Evolutionary conservation across 2,329 filamentous ascomycete species (phyloP).

Genomic region (Escovopsis sp.): DNA sequence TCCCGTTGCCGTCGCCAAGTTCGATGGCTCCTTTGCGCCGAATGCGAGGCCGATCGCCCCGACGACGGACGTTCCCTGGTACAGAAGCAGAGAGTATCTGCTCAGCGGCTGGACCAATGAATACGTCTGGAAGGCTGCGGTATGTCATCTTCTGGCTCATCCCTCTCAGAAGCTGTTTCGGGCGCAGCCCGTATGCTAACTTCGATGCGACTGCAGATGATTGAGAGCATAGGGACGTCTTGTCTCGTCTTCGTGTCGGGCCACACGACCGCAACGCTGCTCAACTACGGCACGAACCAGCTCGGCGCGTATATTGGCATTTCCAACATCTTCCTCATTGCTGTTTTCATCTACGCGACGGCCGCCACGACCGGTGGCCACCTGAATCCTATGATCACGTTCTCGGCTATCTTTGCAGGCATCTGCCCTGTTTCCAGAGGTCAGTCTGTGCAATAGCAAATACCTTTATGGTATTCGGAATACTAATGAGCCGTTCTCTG

Average conservation of each 20-base stretch:
- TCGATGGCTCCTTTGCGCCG: constrained; percentile 11
- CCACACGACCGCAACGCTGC: constrained; percentile 15
- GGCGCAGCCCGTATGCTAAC: no score
- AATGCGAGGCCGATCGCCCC: constrained; percentile 5
- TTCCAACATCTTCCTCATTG: constrained; percentile 24
- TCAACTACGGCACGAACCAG: constrained; percentile 12
- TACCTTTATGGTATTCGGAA: no score
- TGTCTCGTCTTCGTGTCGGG: constrained; percentile 16
- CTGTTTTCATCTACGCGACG: constrained; percentile 33
- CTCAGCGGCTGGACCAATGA: constrained; percentile 11
- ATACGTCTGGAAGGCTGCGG: constrained; percentile 13
- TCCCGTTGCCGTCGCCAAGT: background rate
- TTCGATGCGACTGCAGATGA: constrained; percentile 8
- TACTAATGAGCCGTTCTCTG: no score
- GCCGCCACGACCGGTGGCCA: constrained; percentile 34
- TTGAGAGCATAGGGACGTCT: constrained; percentile 16
- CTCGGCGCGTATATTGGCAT: constrained; percentile 20
- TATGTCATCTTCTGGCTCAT: constrained; percentile 3
- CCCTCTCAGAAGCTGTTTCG: background rate
- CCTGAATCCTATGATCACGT: constrained; percentile 36
- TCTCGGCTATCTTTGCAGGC: constrained; percentile 34
- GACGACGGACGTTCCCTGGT: constrained; percentile 9
- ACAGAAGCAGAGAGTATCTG: constrained; percentile 11
- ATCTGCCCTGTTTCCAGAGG: constrained; percentile 31
- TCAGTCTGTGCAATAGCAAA: no score